Conservation (phyloP, 331 rosid species). For the Malus hybrid region DNA sequence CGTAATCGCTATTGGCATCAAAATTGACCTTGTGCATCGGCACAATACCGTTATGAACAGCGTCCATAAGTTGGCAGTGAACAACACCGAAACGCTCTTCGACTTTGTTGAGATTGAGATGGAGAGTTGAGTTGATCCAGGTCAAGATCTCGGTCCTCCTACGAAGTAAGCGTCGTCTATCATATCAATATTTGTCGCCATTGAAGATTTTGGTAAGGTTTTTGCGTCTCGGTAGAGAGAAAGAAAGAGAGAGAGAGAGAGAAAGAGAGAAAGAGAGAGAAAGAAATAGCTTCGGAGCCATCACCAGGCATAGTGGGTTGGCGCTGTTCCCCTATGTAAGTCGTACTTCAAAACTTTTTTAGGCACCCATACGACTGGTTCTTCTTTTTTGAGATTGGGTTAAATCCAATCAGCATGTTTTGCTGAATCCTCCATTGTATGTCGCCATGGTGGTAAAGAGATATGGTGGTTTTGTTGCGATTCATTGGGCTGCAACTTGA, state of each 20-base stretch:
- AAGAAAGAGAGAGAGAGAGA: neutral
- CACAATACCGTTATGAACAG: conserved; percentile 85
- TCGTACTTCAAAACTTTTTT: too few species aligned
- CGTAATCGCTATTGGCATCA: conserved; percentile 87
- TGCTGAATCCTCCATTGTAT: too few species aligned
- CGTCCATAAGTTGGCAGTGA: conserved; percentile 90
- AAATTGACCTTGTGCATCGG: conserved; percentile 97
- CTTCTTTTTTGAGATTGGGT: too few species aligned
- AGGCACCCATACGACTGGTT: too few species aligned
- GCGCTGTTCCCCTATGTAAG: too few species aligned
- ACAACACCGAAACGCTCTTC: conserved; percentile 96
- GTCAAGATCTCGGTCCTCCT: conserved; percentile 88
- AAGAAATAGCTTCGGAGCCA: too few species aligned
- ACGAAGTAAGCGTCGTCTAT: conserved; percentile 96
- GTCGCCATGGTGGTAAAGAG: too few species aligned
- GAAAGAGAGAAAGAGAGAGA: neutral
- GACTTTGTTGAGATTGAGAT: conserved; percentile 82
- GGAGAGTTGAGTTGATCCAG: conserved; percentile 89
- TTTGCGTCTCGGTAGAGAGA: neutral
- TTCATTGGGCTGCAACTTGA: too few species aligned
- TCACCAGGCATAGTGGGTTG: too few species aligned
- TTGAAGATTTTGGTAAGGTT: neutral
- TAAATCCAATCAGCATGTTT: too few species aligned
- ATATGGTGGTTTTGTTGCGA: too few species aligned
- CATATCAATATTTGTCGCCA: conserved; percentile 85